These are phyloP conservation scores for Acanthamoeba sp. DNA, from an alignment of 208 protist genomes.

Conservation along the genomic window DNA sequence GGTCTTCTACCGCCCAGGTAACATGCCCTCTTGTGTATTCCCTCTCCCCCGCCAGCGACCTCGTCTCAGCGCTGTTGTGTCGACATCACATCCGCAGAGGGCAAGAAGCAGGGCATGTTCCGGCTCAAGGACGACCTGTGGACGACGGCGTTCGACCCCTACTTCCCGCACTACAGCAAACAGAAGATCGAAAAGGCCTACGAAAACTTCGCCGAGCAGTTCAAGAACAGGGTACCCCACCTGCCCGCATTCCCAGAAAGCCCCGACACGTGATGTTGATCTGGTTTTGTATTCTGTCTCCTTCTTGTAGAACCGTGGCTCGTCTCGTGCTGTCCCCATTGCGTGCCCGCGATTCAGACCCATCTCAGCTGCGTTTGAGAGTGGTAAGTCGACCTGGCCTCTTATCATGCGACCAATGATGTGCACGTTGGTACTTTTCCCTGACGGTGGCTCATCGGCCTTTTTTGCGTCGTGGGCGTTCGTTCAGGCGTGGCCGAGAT, in stretches of 20 bases:
- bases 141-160: slow-evolving; percentile 20
- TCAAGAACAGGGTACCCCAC: slow-evolving; percentile 26
- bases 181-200: slow-evolving; percentile 9
- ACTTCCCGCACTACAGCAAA: slow-evolving; percentile 35
- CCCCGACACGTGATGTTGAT: not conserved
- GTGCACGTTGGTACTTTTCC: too few relatives aligned
- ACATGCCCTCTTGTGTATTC: not conserved
- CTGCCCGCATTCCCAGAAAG: not conserved
- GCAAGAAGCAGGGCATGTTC: slow-evolving; percentile 68
- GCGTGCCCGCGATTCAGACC: slow-evolving; percentile 37
- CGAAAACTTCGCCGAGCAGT: slow-evolving; percentile 53
- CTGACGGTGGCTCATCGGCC: too few relatives aligned
- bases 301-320: not conserved
- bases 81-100: not conserved
- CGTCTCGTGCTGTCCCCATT: slow-evolving; percentile 1
- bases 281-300: not conserved
- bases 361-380: not conserved
- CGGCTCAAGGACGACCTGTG: slow-evolving; percentile 31
- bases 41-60: not conserved
- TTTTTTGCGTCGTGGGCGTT: not conserved
- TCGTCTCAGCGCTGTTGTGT: not conserved
- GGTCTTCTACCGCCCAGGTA: slow-evolving; percentile 55
- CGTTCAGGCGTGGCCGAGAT: not conserved
- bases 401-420: not conserved
- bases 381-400: not conserved